Conservation (phyloP, 2,329 filamentous ascomycete genomes). For the Hirsutella thompsonii region DNA sequence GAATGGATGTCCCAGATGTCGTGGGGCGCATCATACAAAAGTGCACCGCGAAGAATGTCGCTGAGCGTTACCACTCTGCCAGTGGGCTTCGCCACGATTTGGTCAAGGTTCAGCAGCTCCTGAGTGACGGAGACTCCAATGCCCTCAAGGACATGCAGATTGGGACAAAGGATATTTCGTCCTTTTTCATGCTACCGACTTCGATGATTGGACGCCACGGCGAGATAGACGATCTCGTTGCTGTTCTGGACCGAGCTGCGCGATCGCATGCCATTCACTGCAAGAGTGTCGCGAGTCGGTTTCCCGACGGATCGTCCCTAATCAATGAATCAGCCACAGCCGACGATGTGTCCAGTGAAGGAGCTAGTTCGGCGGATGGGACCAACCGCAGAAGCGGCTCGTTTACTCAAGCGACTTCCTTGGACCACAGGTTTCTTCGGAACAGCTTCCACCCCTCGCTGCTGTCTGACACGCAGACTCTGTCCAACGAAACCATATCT, state of each 20-base stretch:
- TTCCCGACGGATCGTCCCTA: constrained; percentile 41
- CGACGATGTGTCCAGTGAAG: constrained; percentile 46
- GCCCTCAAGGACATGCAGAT: constrained; percentile 64
- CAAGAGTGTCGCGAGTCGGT: constrained; percentile 27
- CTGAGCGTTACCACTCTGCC: constrained; percentile 79
- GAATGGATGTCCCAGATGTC: constrained; percentile 74
- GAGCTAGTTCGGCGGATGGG: constrained; percentile 43
- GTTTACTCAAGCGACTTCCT: constrained; percentile 29
- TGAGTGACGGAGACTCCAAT: constrained; percentile 61
- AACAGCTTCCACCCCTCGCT: constrained; percentile 27
- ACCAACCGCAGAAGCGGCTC: constrained; percentile 35
- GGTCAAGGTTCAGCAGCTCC: constrained; percentile 55
- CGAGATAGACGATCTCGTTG: constrained; percentile 58
- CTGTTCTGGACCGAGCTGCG: constrained; percentile 65
- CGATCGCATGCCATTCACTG: constrained; percentile 43
- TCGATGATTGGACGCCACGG: constrained; percentile 67
- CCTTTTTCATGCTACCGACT: constrained; percentile 77
- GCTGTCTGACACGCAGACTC: constrained; percentile 25
- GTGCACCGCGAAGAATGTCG: constrained; percentile 80
- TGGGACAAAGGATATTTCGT: constrained; percentile 76
- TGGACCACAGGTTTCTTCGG: constrained; percentile 26
- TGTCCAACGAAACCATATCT: constrained; percentile 32
- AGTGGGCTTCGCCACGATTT: constrained; percentile 79
- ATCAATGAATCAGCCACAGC: constrained; percentile 34
- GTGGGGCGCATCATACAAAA: constrained; percentile 76